Evolutionary conservation across 345 rosid species (phyloP), one percentile per base, ranked within the genome.

Genomic region (Eutrema heterophyllum): DNA sequence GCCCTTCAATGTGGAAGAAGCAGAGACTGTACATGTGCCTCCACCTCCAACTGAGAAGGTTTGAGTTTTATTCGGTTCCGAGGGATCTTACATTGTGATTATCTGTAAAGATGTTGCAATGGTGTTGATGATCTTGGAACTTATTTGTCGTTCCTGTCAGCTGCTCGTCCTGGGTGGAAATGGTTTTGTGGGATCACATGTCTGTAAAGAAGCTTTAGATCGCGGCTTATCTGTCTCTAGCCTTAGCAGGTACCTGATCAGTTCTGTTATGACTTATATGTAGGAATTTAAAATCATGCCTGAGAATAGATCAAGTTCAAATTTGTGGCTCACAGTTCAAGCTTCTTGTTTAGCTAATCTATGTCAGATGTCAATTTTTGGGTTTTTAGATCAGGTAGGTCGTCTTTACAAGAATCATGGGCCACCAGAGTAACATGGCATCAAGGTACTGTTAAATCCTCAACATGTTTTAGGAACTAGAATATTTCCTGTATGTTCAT

Each of bases 111-210:
- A 3, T 38, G 30, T 27, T 55, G 70, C 44, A 27, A 9, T 63
- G 30, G n/a, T 63, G 59, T 21, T 59, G 53, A 15, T 60, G 38
- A 50, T 33, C 55, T 56, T 76, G 52, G 14, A 51, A 59, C 50
- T 70, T 73, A 46, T 57, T 2, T 49, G 24, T 11, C 6, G 43
- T 51, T 78, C 16, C 12, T 74, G 41, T 81, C 82, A 96, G 99
- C 77, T 92, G 74, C 98, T 96, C 79, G 98, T 96, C 36, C 79
- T 96, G 68, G 99, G 99, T 62, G 99, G 99, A 67, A 96, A 84
- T 86, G 99, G 98, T 52, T 96, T 92, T 86, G 98, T 96, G 73
- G 99, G 99, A 71, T 89, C 98, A 35, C 90, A 90, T 72, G 68
- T 96, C 2, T 89, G 93, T 81, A 89, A 76, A 83, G 97, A 92